These are phyloP conservation scores for Trichocladium uniseriatum DNA, from an alignment of 495 filamentous ascomycete genomes.

Conservation along the genomic window DNA sequence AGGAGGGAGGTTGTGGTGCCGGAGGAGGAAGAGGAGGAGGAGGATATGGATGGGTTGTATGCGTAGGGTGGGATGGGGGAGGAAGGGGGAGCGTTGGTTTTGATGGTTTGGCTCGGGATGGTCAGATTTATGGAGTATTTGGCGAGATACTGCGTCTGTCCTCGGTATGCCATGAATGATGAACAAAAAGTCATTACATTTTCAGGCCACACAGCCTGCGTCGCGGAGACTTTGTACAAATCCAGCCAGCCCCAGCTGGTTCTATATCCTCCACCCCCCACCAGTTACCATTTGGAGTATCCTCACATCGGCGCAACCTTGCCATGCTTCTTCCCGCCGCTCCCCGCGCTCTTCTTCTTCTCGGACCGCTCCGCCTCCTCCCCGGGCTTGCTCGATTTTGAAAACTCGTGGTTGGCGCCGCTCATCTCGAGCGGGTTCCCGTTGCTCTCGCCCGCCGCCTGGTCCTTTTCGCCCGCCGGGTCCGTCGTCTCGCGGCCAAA, in stretches of 20 bases:
- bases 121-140: too few relatives aligned
- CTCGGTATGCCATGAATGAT: too few relatives aligned
- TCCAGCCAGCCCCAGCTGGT: neutral
- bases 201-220: too few relatives aligned
- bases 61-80: constrained; percentile 31
- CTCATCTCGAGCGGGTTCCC: constrained; percentile 32
- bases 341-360: constrained; percentile 14
- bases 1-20: constrained; percentile 50
- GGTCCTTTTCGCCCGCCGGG: constrained; percentile 27
- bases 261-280: neutral
- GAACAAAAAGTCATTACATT: too few relatives aligned
- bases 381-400: constrained; percentile 10
- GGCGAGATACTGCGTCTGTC: too few relatives aligned
- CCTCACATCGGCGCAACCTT: constrained; percentile 7
- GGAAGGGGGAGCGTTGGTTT: too few relatives aligned
- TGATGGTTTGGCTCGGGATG: too few relatives aligned
- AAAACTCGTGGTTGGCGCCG: constrained; percentile 30
- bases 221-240: too few relatives aligned
- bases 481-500: constrained; percentile 33
- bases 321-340: constrained; percentile 19
- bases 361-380: constrained; percentile 10
- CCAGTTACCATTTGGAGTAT: too few relatives aligned
- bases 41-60: constrained; percentile 69
- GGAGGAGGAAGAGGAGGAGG: constrained; percentile 53
- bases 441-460: constrained; percentile 19